Evolutionary conservation across 495 filamentous ascomycete species (phyloP), one percentile per base, ranked within the genome.

Genomic region (Penicillium roqueforti): DNA sequence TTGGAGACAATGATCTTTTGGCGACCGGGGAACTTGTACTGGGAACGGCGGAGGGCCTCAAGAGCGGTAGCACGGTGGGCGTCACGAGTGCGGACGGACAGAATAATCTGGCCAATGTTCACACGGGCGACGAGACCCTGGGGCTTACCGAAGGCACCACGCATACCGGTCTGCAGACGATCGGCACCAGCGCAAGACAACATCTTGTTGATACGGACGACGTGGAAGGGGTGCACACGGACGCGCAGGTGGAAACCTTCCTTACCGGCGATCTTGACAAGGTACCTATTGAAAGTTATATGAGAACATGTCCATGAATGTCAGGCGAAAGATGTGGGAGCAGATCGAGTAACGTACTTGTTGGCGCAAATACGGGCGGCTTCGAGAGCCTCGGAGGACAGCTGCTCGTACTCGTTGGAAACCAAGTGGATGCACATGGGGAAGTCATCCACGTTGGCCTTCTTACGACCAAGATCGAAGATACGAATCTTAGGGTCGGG

Each of bases 131-230:
- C 92, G 59, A 82, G 85, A 68, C 92, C 92, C 80, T 96, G 91
- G 75, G 92, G 92, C 85, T 97, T 97, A 71, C 92, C 92, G 83
- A 88, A 97, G 60, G 92, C 92, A 83, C 92, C 92, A 85, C 92
- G 92, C 92, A 97, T 97, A 77, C 92, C 92, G 60, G 92, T 97
- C 76, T 97, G 92, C 71, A 97, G 84, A 83, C 92, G 86, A 96
- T 97, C 92, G 85, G 92, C 92, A 79, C 92, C 92, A 68, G 92
- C 92, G 76, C 92, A 96, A 63, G 92, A 96, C 88, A 97, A 91
- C 92, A 97, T 96, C 83, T 97, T 97, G 88, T 97, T 97, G 91
- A 97, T 97, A 75, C 92, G 92, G 80, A 96, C 84, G 77, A 97
- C 92, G 80, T 97, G 92, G 90, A 87, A 96, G 55, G 92, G 92